These are phyloP conservation scores for Aurinia saxatilis DNA, from an alignment of 345 rosid genomes.

Conservation along the genomic window DNA sequence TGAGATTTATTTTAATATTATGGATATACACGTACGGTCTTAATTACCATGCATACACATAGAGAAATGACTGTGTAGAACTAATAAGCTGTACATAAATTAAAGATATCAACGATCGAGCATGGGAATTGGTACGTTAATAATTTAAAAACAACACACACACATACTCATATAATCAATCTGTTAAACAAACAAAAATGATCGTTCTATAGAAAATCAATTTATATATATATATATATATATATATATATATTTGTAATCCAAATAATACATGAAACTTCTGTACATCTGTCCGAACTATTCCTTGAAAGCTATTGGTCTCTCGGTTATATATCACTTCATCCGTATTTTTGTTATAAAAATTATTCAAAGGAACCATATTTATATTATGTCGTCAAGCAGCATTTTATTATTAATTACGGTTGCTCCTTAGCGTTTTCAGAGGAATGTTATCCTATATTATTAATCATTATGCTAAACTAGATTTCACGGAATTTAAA, in stretches of 20 bases:
- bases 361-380: neutral
- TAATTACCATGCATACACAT: conserved; percentile 11
- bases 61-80: neutral
- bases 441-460: neutral
- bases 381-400: no score
- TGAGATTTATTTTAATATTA: neutral
- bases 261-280: neutral
- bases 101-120: conserved; percentile 6
- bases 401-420: neutral
- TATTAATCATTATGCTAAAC: neutral
- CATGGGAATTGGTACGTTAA: conserved; percentile 19
- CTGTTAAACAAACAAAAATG: neutral
- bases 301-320: neutral
- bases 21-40: neutral
- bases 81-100: neutral
- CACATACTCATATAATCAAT: neutral
- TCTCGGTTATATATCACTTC: conserved; percentile 7
- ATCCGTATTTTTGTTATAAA: neutral
- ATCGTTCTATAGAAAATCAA: neutral
- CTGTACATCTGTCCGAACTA: conserved; percentile 1
- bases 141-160: neutral
- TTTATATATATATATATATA: no score
- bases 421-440: neutral
- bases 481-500: neutral
- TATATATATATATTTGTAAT: neutral